A percentile compares a stretch with the other conserved stretches of the same genome.
These are phyloP conservation scores for Colletotrichum melonis DNA, from an alignment of 2,329 filamentous ascomycete genomes.

Conservation along the genomic window DNA sequence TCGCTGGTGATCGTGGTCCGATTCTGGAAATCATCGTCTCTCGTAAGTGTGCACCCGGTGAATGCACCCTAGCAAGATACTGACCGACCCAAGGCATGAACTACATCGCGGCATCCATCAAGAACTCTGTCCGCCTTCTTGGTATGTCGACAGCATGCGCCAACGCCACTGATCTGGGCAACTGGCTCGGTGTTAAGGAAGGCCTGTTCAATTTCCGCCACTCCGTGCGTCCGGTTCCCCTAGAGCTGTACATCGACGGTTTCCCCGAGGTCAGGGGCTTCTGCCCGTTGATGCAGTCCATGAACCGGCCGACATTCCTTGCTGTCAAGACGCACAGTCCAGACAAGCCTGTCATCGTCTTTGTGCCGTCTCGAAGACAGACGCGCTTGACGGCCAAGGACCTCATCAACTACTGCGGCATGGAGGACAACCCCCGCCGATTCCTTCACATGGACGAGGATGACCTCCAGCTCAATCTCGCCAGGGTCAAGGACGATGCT, in stretches of 20 bases:
- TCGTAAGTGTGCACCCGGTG: constrained; percentile 51
- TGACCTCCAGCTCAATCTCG: constrained; percentile 87
- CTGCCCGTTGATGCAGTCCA: constrained; percentile 97
- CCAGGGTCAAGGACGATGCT: constrained; percentile 91
- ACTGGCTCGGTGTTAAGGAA: constrained; percentile 97
- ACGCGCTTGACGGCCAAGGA: constrained; percentile 96
- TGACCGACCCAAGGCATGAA: constrained; percentile 77
- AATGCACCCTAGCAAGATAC: not conserved
- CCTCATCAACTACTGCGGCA: constrained; percentile 95
- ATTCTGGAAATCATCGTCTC: constrained; percentile 97
- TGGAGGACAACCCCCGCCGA: constrained; percentile 96
- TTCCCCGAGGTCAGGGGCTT: constrained; percentile 96
- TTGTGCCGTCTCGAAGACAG: constrained; percentile 94
- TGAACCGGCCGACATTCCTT: constrained; percentile 97
- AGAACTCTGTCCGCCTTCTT: constrained; percentile 87
- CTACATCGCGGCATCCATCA: constrained; percentile 95
- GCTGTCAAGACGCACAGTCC: constrained; percentile 97
- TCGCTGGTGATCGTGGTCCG: constrained; percentile 96
- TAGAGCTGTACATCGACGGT: constrained; percentile 97
- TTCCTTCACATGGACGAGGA: constrained; percentile 97
- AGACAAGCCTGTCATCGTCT: constrained; percentile 97
- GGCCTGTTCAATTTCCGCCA: constrained; percentile 97
- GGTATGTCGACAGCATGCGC: constrained; percentile 99
- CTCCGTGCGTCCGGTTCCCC: constrained; percentile 92
- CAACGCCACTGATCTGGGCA: constrained; percentile 92